Evolutionary conservation across 208 protist species (phyloP), one percentile per base, ranked within the genome.

Genomic region (Leishmania guyanensis): DNA sequence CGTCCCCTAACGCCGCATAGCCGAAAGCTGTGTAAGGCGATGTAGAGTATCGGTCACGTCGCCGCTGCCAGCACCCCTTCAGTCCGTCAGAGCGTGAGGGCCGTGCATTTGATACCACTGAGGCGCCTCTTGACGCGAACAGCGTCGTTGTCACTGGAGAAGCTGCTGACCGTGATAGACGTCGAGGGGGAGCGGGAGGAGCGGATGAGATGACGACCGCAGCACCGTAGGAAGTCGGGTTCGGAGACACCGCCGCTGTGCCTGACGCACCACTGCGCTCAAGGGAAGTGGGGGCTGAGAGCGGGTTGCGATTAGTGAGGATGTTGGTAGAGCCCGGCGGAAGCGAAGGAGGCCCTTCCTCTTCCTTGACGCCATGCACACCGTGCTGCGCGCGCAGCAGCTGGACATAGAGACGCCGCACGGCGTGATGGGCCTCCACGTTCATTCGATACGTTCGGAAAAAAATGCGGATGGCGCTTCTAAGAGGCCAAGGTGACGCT

Each of bases 341-440:
- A 10, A 39, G 50, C 50, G n/a, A 17, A 5, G n/a, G 53, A 33
- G 51, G 72, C 50, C 43, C 33, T 20, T 76, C 72, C 8, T 33
- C 79, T 62, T 78, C 12, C 29, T 29, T 9, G 0, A 56, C 12
- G 0, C 1, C 10, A 33, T 50, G 26, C 39, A 26, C 29, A 4
- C 17, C 36, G 20, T 46, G 51, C 62, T 79, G 22, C 39, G 58
- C 69, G 53, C 33, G 60, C 22, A 68, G 76, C 33, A 81, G 76
- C 62, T 74, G 70, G 3, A 80, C 70, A 46, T 77, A 53, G 14
- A 84, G 81, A 53, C 68, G 68, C 8, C 81, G 81, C 22, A 73
- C 76, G 20, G 75, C 66, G 33, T 72, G 46, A 36, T 66, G 43
- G 33, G 81, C 81, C 17, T 84, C 76, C 33, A 74, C 70, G 9